Percentiles rank a stretch among this genome's conserved stretches.
These are phyloP conservation scores for Thalassiosira livingstoniorum DNA, from an alignment of 352 stramenopile genomes.

Conservation along the genomic window DNA sequence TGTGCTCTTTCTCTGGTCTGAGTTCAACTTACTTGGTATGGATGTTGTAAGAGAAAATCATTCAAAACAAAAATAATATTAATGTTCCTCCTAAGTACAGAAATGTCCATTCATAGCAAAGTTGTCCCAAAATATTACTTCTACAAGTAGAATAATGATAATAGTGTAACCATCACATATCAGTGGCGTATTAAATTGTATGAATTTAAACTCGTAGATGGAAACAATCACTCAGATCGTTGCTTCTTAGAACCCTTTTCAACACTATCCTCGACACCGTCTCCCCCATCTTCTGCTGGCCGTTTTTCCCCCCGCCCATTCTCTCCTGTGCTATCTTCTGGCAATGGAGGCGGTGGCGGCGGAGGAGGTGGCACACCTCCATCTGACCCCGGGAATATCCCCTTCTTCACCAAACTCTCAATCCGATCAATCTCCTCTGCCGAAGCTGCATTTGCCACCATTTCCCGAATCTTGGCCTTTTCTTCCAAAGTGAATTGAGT, in stretches of 20 bases:
- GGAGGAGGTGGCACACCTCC: constrained; percentile 12
- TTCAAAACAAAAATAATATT: no score
- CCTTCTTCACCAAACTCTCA: constrained; percentile 75
- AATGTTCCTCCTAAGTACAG: no score
- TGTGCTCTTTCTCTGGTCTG: no score
- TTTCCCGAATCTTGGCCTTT: constrained; percentile 78
- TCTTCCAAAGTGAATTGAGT: constrained; percentile 80
- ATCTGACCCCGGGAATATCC: constrained; percentile 66
- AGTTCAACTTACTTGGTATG: no score
- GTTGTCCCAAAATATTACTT: no score
- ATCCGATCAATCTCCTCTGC: constrained; percentile 83
- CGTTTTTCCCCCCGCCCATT: neutral
- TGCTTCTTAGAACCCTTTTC: constrained; percentile 34
- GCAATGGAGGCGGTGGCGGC: constrained; percentile 21
- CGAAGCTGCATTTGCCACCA: constrained; percentile 77
- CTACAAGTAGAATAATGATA: no score
- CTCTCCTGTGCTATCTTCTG: neutral
- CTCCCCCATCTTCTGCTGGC: constrained; percentile 19
- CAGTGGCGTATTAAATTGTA: no score
- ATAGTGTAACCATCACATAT: no score
- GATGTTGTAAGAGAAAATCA: no score
- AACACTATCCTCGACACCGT: neutral
- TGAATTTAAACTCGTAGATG: no score
- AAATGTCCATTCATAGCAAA: no score
- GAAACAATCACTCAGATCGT: constrained; percentile 25